These are phyloP conservation scores for Schoenoplectus triqueter DNA, from an alignment of 202 grass and related monocot species.

Conservation along the genomic window DNA sequence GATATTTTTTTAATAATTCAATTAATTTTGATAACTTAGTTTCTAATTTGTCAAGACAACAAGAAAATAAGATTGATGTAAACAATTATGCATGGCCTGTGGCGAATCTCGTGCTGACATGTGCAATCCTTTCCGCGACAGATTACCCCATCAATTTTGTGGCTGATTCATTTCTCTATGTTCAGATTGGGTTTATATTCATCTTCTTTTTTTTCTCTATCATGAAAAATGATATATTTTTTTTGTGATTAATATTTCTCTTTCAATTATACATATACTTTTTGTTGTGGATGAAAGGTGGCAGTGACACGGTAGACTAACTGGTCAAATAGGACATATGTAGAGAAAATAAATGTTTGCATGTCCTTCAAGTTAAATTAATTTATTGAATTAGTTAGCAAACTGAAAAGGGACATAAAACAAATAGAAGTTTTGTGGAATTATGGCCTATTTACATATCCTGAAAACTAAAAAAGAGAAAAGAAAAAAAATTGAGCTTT, in stretches of 20 bases:
- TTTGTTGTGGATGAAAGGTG: background rate
- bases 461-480: background rate
- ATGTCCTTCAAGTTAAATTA: background rate
- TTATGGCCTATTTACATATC: background rate
- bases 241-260: background rate
- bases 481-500: background rate
- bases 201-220: background rate
- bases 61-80: constrained; percentile 63
- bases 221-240: background rate
- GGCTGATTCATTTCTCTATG: constrained; percentile 82
- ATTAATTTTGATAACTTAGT: constrained; percentile 7
- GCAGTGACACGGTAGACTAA: background rate
- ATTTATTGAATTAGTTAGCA: constrained; percentile 13
- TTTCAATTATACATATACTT: background rate
- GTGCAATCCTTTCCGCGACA: constrained; percentile 53
- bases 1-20: background rate
- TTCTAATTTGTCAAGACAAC: constrained; percentile 46
- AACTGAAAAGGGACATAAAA: constrained; percentile 11
- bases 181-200: constrained; percentile 51
- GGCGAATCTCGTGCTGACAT: constrained; percentile 86
- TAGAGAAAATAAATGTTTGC: background rate
- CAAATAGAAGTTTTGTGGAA: background rate
- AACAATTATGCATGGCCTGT: constrained; percentile 96
- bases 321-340: background rate
- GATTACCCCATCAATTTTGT: constrained; percentile 93